A percentile compares a stretch with the other conserved stretches of the same genome.
Evolutionary conservation across 495 filamentous ascomycete species (phyloP).

Genomic region (Neurospora intermedia): DNA sequence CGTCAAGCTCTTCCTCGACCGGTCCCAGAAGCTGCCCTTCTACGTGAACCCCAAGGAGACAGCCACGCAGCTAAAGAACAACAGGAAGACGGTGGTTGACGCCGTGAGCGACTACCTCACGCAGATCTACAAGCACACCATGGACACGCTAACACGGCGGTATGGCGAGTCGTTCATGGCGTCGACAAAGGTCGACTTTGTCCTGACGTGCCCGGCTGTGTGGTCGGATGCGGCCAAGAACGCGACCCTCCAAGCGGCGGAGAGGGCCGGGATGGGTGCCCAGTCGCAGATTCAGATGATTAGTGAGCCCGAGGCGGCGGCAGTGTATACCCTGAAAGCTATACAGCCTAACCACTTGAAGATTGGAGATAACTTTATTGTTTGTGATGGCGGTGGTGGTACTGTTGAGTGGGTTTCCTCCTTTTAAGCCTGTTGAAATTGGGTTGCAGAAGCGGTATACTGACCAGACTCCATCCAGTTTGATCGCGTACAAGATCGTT

Average conservation of each 20-base stretch:
- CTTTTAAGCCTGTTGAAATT: constrained; percentile 6
- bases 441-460: constrained; percentile 10
- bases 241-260: constrained; percentile 52
- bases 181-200: constrained; percentile 52
- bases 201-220: constrained; percentile 71
- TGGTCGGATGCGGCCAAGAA: constrained; percentile 69
- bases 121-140: constrained; percentile 60
- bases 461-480: constrained; percentile 22
- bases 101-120: constrained; percentile 58
- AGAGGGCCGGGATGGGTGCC: constrained; percentile 55
- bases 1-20: constrained; percentile 72
- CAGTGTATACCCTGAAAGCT: constrained; percentile 58
- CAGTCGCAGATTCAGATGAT: constrained; percentile 53
- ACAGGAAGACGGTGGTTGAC: constrained; percentile 48
- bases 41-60: constrained; percentile 68
- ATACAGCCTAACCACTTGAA: constrained; percentile 53
- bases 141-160: constrained; percentile 57
- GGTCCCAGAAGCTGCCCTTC: constrained; percentile 63
- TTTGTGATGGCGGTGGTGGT: constrained; percentile 71
- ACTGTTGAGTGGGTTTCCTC: constrained; percentile 46
- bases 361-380: constrained; percentile 59
- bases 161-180: constrained; percentile 53
- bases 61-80: constrained; percentile 57
- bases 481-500: constrained; percentile 60
- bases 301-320: constrained; percentile 67